phyloP scores from a whole-genome alignment of 208 protist species.

The Phytomonas francai region DNA sequence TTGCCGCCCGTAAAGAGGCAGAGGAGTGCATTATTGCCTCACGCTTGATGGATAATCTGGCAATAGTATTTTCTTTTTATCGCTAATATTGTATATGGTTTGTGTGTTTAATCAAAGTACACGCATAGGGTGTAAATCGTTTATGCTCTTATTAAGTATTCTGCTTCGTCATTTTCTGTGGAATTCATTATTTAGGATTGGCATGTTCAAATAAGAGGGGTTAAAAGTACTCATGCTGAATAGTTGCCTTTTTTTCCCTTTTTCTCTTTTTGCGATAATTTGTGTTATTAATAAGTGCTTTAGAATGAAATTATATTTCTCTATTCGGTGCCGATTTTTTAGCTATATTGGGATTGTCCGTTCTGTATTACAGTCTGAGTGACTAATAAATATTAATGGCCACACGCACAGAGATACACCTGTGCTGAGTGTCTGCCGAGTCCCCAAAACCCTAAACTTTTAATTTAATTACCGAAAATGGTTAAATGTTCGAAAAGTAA shows the following conservation, averaged over 20 bases:
- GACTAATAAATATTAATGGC: neutral
- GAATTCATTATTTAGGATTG: neutral
- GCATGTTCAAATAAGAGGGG: neutral
- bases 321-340: slow-evolving; percentile 4
- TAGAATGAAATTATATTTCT: neutral
- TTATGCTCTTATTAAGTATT: neutral
- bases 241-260: neutral
- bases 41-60: neutral
- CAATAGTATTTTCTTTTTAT: neutral
- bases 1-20: neutral
- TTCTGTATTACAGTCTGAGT: neutral
- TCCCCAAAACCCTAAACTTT: neutral
- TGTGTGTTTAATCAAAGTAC: neutral
- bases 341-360: neutral
- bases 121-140: neutral
- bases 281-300: neutral
- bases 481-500: neutral
- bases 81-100: neutral
- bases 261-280: slow-evolving; percentile 5
- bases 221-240: neutral
- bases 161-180: neutral
- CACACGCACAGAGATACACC: neutral
- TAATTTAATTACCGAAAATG: neutral
- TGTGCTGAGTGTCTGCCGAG: neutral
- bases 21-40: neutral